These are phyloP conservation scores for Leptographium galeiforme DNA, from an alignment of 2,329 filamentous ascomycete genomes.

Conservation along the genomic window DNA sequence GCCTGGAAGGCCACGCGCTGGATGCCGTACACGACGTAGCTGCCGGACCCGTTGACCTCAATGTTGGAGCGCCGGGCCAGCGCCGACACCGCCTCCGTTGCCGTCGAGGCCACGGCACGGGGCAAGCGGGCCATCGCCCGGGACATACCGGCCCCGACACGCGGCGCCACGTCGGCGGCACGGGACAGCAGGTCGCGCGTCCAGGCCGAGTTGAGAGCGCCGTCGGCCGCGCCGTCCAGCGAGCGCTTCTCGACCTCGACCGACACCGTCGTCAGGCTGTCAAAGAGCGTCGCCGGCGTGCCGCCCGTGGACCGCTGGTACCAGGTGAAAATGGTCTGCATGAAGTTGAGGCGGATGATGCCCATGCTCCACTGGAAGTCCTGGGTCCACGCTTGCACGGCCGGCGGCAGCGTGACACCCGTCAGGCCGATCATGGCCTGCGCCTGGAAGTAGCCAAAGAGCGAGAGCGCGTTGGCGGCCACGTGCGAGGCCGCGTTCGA, in stretches of 20 bases:
- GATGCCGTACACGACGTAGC: constrained; percentile 54
- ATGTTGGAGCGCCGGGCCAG: constrained; percentile 43
- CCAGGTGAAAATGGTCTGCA: constrained; percentile 73
- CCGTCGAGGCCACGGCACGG: constrained; percentile 16
- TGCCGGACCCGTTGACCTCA: constrained; percentile 25
- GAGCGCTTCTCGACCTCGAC: constrained; percentile 55
- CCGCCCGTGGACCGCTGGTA: constrained; percentile 79
- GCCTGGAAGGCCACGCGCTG: constrained; percentile 71
- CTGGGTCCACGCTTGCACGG: constrained; percentile 76
- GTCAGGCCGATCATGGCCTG: constrained; percentile 75
- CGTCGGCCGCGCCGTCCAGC: constrained; percentile 13
- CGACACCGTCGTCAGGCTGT: constrained; percentile 54
- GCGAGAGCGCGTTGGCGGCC: constrained; percentile 68
- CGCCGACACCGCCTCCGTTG: constrained; percentile 8
- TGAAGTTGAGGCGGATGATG: constrained; percentile 65
- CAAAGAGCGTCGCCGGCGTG: constrained; percentile 59
- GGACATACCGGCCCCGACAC: constrained; percentile 15
- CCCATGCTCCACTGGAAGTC: constrained; percentile 92
- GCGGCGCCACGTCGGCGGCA: no score
- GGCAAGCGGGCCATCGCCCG: constrained; percentile 29
- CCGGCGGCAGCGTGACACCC: constrained; percentile 60
- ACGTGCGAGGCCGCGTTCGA: constrained; percentile 81
- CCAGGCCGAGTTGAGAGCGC: background rate
- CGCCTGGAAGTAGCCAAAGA: constrained; percentile 79
- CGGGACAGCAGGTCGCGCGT: no score